Base-by-base conservation (phyloP, 139 green algal species). In the Chlamydomonas sp. region DNA sequence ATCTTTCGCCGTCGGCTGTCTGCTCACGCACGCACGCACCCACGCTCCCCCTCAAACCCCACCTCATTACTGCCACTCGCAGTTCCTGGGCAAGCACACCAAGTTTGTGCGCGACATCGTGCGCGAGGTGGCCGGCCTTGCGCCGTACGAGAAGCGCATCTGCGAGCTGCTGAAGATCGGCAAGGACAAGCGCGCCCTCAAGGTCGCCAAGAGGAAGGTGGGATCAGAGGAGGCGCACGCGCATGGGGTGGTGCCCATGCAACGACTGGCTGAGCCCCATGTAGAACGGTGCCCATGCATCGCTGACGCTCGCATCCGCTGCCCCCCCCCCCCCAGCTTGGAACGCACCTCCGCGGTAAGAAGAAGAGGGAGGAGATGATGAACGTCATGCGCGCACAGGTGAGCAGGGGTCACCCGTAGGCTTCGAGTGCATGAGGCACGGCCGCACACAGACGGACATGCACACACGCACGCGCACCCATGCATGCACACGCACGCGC, bases 111-210 rank as follows among this genome's bases (percentile, higher is more conserved):
- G 92, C 50, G 82, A 90, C 39, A 82, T 98, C 30, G 78, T 98
- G 24, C 85, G 87, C 26, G 92, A 98, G 79, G 92, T 98, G 24
- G 88, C 84, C 48, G 92, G 92, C 28, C 82, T 96, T 63, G 89
- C 92, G n/a, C 92, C 92, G 35, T 98, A 98, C 68, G 92, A 98
- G 88, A 94, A 89, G 83, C 89, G 92, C 43, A 83, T 96, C 13
- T 85, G 87, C 69, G 92, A 98, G 86, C 79, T 98, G 75, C 83
- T 98, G 37, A 97, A 97, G 89, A 76, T 92, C 24, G 92, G 92
- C 76, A 91, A 90, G 77, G 92, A 97, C 78, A 97, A 97, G 85
- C 88, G 92, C 63, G 92, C 92, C 0, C 86, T 97, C 48, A 97
- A 97, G 88, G 78, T 97, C 6, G 89, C 88, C 65, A 97, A 97